phyloP scores from a whole-genome alignment of 169 alveolate genomes.

The Plasmodium yoelii region DNA sequence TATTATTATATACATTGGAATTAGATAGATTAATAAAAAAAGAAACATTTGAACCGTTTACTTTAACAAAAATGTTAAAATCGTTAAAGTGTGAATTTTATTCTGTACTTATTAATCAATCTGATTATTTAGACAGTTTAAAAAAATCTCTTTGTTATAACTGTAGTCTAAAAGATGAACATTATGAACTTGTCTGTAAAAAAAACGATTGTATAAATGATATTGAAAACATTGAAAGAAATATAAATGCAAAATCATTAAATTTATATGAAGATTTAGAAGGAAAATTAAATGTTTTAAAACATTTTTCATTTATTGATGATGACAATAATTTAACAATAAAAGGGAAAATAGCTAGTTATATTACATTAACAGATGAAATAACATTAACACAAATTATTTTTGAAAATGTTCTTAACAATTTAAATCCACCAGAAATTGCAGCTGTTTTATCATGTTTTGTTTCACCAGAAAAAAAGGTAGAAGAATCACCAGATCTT shows the following conservation, averaged over 20 bases:
- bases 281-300: conserved; percentile 85
- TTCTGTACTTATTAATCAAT: conserved; percentile 80
- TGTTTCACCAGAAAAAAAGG: conserved; percentile 82
- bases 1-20: conserved; percentile 78
- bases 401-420: conserved; percentile 80
- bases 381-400: conserved; percentile 88
- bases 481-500: conserved; percentile 87
- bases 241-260: conserved; percentile 87
- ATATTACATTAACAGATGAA: conserved; percentile 89
- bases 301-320: conserved; percentile 87
- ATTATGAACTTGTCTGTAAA: conserved; percentile 78
- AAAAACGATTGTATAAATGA: conserved; percentile 79
- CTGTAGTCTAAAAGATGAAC: conserved; percentile 85
- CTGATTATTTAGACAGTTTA: conserved; percentile 81
- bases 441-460: conserved; percentile 88
- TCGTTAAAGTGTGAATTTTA: conserved; percentile 81
- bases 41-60: conserved; percentile 80
- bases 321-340: conserved; percentile 86
- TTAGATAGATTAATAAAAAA: conserved; percentile 78
- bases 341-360: conserved; percentile 90
- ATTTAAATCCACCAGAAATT: conserved; percentile 84
- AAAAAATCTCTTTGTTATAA: conserved; percentile 79
- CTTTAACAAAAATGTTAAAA: conserved; percentile 81
- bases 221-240: conserved; percentile 80
- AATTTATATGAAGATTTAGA: conserved; percentile 87